phyloP scores from a whole-genome alignment of 495 filamentous ascomycete genomes.

The Penicillium mononematosum region DNA sequence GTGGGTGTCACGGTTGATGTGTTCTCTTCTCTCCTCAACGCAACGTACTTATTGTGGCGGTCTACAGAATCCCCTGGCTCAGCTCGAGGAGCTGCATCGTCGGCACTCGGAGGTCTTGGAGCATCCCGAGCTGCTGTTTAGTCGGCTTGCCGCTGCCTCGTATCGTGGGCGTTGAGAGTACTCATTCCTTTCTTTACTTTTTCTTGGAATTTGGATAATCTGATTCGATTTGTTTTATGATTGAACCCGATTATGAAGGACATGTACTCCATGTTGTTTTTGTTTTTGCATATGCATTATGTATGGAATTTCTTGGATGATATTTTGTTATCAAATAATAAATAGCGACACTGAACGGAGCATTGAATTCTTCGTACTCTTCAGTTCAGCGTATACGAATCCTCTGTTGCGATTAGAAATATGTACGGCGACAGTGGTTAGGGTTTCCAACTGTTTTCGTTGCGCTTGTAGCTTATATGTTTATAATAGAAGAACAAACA shows the following conservation, averaged over 20 bases:
- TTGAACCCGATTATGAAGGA: not conserved
- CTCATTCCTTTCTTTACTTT: not conserved
- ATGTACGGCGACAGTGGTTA: not conserved
- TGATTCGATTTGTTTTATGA: not conserved
- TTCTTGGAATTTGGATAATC: not conserved
- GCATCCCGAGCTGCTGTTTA: constrained; percentile 26
- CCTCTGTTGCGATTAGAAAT: not conserved
- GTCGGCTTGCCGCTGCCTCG: constrained; percentile 8
- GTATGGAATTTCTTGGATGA: constrained; percentile 3
- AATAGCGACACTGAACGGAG: not conserved
- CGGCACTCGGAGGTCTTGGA: constrained; percentile 60
- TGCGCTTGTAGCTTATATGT: not conserved
- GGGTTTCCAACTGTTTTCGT: not conserved
- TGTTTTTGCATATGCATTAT: constrained; percentile 17
- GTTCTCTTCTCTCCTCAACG: constrained; percentile 49
- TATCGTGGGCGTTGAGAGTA: not conserved
- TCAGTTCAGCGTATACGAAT: not conserved
- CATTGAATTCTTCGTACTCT: not conserved
- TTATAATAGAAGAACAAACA: not conserved
- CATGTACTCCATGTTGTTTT: constrained; percentile 5
- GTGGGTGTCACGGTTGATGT: constrained; percentile 68
- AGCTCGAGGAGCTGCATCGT: constrained; percentile 66
- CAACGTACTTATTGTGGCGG: constrained; percentile 60
- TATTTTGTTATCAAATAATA: constrained; percentile 3
- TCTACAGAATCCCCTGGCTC: constrained; percentile 66